Evolutionary conservation across 768 basidiomycete genomes (phyloP).

Genomic region (Tylopilus sp.): DNA sequence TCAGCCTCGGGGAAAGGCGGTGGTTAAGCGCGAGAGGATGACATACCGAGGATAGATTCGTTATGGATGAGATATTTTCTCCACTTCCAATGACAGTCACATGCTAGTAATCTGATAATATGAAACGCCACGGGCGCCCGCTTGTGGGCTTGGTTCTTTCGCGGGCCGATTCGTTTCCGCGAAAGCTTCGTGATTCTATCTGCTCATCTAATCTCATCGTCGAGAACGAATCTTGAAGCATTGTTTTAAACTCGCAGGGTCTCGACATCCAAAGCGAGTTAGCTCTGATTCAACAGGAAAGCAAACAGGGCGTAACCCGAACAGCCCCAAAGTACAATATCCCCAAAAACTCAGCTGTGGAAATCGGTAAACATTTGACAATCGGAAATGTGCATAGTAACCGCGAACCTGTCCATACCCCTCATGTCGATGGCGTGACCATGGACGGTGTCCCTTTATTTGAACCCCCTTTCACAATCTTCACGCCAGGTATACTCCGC

Average conservation of each 20-base stretch:
- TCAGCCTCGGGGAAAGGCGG: not conserved
- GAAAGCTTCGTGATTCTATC: not conserved
- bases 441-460: slow-evolving; percentile 10
- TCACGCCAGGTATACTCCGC: slow-evolving; percentile 32
- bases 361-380: slow-evolving; percentile 1
- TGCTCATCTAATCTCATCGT: not conserved
- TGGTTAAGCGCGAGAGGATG: not conserved
- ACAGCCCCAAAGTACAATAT: not conserved
- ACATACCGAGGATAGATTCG: not conserved
- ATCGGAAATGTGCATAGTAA: not conserved
- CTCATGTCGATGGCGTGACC: slow-evolving; percentile 8
- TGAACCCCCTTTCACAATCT: slow-evolving; percentile 26
- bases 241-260: not conserved
- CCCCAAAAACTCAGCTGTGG: slow-evolving; percentile 8
- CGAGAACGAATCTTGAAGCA: not conserved
- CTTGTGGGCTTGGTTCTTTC: not conserved
- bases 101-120: not conserved
- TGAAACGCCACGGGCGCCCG: not conserved
- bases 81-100: not conserved
- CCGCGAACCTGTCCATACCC: not conserved
- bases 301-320: not conserved
- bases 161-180: slow-evolving; percentile 20
- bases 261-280: not conserved
- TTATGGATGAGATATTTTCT: not conserved
- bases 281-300: slow-evolving; percentile 4